These are phyloP conservation scores for Suillus tomentosus DNA, from an alignment of 768 basidiomycete genomes.

Conservation along the genomic window DNA sequence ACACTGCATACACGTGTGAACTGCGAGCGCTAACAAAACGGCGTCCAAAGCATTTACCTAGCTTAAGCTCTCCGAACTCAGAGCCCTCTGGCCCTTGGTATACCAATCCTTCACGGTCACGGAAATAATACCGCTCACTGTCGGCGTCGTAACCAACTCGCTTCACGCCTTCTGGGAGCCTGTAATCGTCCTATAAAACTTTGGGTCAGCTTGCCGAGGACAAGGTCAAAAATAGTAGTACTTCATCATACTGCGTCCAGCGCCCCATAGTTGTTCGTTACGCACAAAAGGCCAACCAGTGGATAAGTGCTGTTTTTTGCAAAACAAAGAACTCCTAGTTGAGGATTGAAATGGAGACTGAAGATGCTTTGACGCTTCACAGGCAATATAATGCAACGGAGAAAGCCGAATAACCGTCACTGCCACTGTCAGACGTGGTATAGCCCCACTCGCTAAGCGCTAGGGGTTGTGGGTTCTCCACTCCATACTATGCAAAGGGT, in stretches of 20 bases:
- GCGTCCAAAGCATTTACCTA: conserved; percentile 32
- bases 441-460: not conserved
- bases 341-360: not conserved
- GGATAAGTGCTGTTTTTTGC: conserved; percentile 9
- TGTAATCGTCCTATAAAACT: conserved; percentile 46
- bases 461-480: not conserved
- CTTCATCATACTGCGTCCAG: conserved; percentile 42
- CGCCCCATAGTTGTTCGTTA: conserved; percentile 32
- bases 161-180: conserved; percentile 54
- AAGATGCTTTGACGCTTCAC: not conserved
- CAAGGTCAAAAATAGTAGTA: not conserved
- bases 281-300: conserved; percentile 24
- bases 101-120: conserved; percentile 50
- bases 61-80: conserved; percentile 54
- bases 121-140: conserved; percentile 65
- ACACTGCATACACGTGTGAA: conserved; percentile 24
- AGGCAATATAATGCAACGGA: conserved; percentile 16
- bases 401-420: conserved; percentile 20
- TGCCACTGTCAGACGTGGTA: not conserved
- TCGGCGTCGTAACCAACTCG: conserved; percentile 81
- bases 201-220: conserved; percentile 6
- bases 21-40: not conserved
- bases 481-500: conserved; percentile 9
- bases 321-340: conserved; percentile 2
- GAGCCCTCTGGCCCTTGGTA: conserved; percentile 65